A percentile compares a stretch with the other conserved stretches of the same genome.
phyloP scores from a whole-genome alignment of 2,329 filamentous ascomycete species.

The Grosmannia clavigera region DNA sequence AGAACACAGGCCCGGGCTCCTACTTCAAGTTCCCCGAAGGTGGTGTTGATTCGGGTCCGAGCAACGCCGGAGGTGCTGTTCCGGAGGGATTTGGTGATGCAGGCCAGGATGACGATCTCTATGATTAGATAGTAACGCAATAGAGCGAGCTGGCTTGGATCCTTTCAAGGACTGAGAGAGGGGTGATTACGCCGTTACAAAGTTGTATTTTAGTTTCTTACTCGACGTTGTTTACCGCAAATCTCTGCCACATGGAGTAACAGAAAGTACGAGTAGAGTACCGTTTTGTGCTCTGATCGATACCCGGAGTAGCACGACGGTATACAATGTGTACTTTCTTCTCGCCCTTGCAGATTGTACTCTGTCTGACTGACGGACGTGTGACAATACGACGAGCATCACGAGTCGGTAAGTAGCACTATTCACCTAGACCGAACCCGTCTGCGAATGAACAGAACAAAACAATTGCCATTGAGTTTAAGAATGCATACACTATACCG shows the following conservation, averaged over 20 bases:
- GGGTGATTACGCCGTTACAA: neutral
- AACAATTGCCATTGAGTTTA: no score
- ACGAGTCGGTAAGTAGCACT: no score
- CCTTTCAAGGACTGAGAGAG: neutral
- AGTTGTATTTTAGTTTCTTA: constrained; percentile 7
- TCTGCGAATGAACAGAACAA: no score
- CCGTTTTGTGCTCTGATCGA: neutral
- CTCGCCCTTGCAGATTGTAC: neutral
- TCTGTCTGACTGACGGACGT: neutral
- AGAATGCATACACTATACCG: no score
- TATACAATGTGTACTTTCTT: no score
- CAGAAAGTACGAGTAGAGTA: neutral
- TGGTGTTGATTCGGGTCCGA: constrained; percentile 56
- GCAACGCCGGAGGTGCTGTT: constrained; percentile 25
- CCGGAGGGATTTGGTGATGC: constrained; percentile 59
- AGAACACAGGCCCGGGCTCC: constrained; percentile 87
- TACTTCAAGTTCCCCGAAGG: constrained; percentile 95
- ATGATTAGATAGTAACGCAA: constrained; percentile 77
- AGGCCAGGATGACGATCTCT: constrained; percentile 92
- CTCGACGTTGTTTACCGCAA: neutral
- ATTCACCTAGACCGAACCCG: no score
- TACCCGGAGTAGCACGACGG: neutral
- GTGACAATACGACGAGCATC: no score
- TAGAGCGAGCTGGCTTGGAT: neutral
- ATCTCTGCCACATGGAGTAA: neutral